Percentiles rank a stretch among this genome's conserved stretches.
phyloP scores from a whole-genome alignment of 768 basidiomycete genomes.

The Termitomyces heimii region DNA sequence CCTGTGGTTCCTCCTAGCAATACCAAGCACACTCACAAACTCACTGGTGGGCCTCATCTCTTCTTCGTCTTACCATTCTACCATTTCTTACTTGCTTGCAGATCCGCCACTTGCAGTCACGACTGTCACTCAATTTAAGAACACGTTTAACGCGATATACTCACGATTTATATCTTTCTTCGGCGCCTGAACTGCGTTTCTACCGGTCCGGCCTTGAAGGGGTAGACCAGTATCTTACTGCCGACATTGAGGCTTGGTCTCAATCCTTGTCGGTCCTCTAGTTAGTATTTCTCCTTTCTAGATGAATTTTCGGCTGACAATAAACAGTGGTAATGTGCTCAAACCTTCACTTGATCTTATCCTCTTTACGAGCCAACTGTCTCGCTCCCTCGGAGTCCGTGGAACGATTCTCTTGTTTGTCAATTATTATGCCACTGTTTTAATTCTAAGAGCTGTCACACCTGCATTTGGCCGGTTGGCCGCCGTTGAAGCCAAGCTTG shows the following conservation, averaged over 20 bases:
- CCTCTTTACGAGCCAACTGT: constrained; percentile 89
- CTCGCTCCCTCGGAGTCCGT: constrained; percentile 78
- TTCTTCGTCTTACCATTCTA: not conserved
- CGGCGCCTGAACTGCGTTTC: constrained; percentile 65
- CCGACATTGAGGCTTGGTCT: constrained; percentile 87
- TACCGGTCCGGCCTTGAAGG: constrained; percentile 63
- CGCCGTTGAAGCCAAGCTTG: constrained; percentile 77
- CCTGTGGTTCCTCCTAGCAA: constrained; percentile 85
- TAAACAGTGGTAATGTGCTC: constrained; percentile 79
- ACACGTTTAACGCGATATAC: constrained; percentile 87
- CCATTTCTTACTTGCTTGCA: constrained; percentile 19
- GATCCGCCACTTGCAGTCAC: constrained; percentile 88
- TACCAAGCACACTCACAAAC: constrained; percentile 95
- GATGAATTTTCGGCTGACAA: not conserved
- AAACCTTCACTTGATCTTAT: constrained; percentile 89
- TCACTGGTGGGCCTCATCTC: constrained; percentile 59
- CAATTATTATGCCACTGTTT: constrained; percentile 84
- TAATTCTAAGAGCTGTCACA: constrained; percentile 77
- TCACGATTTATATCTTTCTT: constrained; percentile 86
- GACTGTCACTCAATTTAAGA: constrained; percentile 75
- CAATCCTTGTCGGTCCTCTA: constrained; percentile 83
- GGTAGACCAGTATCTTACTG: constrained; percentile 89
- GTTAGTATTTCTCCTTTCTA: constrained; percentile 41
- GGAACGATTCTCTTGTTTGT: constrained; percentile 75
- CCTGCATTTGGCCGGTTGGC: constrained; percentile 92